Percentiles rank a stretch among this genome's conserved stretches.
Evolutionary conservation across 305 asterid species (phyloP).

Genomic region (Fraxinus velutina): DNA sequence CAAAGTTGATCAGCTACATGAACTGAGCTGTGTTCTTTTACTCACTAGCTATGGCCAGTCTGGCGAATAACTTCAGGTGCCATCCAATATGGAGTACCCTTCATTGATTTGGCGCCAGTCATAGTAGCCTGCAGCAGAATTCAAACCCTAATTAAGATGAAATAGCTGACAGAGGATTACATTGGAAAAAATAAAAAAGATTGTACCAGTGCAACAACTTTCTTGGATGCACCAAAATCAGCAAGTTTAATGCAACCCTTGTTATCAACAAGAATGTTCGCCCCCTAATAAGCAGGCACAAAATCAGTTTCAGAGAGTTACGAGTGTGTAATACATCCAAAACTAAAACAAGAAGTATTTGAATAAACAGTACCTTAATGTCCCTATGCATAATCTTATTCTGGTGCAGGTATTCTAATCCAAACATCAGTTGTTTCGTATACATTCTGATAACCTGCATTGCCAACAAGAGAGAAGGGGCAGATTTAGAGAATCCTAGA

Average conservation of each 20-base stretch:
- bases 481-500: neutral
- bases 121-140: constrained; percentile 74
- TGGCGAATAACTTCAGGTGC: constrained; percentile 99
- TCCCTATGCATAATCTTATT: constrained; percentile 93
- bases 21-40: constrained; percentile 27
- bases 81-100: constrained; percentile 99
- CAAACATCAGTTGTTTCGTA: constrained; percentile 73
- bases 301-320: constrained; percentile 10
- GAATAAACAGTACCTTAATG: constrained; percentile 58
- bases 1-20: constrained; percentile 15
- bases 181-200: neutral
- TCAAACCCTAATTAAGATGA: constrained; percentile 23
- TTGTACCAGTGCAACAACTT: constrained; percentile 82
- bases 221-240: constrained; percentile 96
- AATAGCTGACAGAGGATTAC: constrained; percentile 12
- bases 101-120: constrained; percentile 97
- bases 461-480: neutral
- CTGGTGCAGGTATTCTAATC: constrained; percentile 77
- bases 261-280: constrained; percentile 88
- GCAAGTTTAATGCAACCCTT: constrained; percentile 95
- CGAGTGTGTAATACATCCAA: constrained; percentile 2
- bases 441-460: constrained; percentile 86
- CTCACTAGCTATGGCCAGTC: constrained; percentile 99
- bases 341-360: constrained; percentile 3
- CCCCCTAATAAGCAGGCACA: constrained; percentile 53